Conservation (phyloP, 2,329 filamentous ascomycete genomes). For the Botrytis pseudocinerea region DNA sequence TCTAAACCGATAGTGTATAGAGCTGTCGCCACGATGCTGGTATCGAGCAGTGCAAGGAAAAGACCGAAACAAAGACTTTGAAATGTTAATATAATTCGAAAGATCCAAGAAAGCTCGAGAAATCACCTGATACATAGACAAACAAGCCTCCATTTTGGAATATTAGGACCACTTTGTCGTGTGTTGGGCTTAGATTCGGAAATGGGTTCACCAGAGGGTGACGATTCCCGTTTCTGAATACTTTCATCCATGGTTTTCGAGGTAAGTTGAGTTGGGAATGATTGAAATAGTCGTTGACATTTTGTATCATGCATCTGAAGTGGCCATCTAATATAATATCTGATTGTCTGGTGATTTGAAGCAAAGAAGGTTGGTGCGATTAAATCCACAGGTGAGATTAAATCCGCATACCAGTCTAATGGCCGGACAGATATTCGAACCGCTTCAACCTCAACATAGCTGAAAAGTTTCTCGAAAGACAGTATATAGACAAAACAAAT, state of each 20-base stretch:
- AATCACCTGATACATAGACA: background rate
- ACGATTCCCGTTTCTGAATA: background rate
- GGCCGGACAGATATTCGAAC: background rate
- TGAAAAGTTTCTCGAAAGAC: background rate
- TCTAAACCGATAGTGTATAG: slow-evolving; percentile 56
- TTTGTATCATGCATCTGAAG: background rate
- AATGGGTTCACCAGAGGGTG: background rate
- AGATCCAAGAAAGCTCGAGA: fast-evolving
- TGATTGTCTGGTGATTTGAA: background rate
- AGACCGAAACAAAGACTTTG: slow-evolving; percentile 52
- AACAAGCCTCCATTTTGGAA: background rate
- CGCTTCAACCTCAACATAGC: background rate
- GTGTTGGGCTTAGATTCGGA: background rate
- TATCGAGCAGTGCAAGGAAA: slow-evolving; percentile 61
- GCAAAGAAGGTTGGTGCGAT: background rate
- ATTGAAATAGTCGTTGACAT: background rate
- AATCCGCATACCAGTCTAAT: background rate
- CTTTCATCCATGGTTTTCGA: background rate
- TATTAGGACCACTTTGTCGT: background rate
- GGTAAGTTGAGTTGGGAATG: background rate
- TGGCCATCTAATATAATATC: background rate
- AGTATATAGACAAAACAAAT: background rate
- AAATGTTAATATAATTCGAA: background rate
- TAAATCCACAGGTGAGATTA: background rate
- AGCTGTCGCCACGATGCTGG: slow-evolving; percentile 60